A percentile compares a stretch with the other conserved stretches of the same genome.
Evolutionary conservation across 2,329 filamentous ascomycete species (phyloP).

Genomic region (Trichothecium sympodiale): DNA sequence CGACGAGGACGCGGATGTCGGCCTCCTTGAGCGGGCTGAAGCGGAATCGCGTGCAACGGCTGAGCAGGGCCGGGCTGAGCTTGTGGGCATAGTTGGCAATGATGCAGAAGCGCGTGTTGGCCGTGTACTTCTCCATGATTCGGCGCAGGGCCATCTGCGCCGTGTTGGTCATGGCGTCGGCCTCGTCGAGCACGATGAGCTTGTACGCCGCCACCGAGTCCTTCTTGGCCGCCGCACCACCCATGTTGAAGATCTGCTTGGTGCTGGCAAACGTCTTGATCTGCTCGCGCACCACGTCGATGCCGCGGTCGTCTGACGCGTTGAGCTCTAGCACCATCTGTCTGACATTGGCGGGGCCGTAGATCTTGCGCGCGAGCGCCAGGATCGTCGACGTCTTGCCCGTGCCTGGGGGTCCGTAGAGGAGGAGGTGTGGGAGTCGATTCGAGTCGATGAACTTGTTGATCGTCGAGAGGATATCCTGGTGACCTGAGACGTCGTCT

Average conservation of each 20-base stretch:
- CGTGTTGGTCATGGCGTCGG: conserved; percentile 98
- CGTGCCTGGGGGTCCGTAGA: conserved; percentile 93
- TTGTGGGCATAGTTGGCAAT: conserved; percentile 99
- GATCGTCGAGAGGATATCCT: conserved; percentile 94
- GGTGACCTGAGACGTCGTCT: conserved; percentile 87
- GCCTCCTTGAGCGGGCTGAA: conserved; percentile 86
- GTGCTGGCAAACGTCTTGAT: conserved; percentile 99
- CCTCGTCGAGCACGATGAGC: conserved; percentile 94
- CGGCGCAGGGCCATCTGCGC: conserved; percentile 93
- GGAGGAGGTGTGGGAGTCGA: conserved; percentile 84
- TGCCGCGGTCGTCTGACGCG: conserved; percentile 91
- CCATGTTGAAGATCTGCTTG: conserved; percentile 81
- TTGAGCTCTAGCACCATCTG: conserved; percentile 99
- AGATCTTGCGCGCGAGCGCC: conserved; percentile 85
- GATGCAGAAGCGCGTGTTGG: conserved; percentile 94
- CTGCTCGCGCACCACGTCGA: conserved; percentile 95
- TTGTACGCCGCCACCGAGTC: conserved; percentile 67
- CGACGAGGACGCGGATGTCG: conserved; percentile 77
- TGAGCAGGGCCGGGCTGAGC: conserved; percentile 82
- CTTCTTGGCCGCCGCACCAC: conserved; percentile 33
- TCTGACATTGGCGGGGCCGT: conserved; percentile 81
- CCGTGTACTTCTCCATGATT: conserved; percentile 99
- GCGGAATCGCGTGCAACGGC: conserved; percentile 85
- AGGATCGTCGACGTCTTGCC: conserved; percentile 97
- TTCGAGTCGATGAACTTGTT: conserved; percentile 96